Base-by-base conservation (phyloP, 495 filamentous ascomycete species). In the Aspergillus bridgeri region DNA sequence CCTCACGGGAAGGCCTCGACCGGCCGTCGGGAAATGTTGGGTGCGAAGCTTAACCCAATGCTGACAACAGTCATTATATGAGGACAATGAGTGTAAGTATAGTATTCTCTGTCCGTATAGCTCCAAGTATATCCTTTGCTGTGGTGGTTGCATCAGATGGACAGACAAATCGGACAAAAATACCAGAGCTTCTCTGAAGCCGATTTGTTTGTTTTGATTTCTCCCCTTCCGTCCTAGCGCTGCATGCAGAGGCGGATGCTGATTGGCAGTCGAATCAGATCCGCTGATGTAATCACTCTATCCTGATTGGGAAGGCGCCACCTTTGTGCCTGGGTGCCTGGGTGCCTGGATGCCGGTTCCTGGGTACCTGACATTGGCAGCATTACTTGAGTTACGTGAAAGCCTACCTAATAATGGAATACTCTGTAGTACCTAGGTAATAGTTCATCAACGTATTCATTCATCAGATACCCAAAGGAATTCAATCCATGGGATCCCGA, bases 201-300 rank as follows among this genome's bases (percentile, higher is more conserved):
- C 27, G 15, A 20, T n/a, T 46, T 73, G 60, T 71, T 75, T 75
- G 70, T 75, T 75, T 66, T 71, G 64, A 33, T 71, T 71, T 72
- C 66, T 18, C 72, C 60, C 1, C 52, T 68, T 67, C 42, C 20
- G 60, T 61, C 19, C 54, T 61, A 45, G 59, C 24, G 52, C 21
- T 3, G 15, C 5, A 4, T n/a, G 6, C 7, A 9, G 27, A 13
- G 3, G 49, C 27, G 5, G 21, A 9, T 42, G 8, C 2, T 21
- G 2, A 51, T 51, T 51, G 25, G 49, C 2, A 5, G 20, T 11
- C 8, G 24, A 2, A 11, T 38, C 17, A 11, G 1, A 13, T 4
- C 17, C 13, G 33, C 33, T 38, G 33, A 38, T 13, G 33, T 38
- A 38, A 38, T 15, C 17, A 13, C 13, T 11, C 0, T 38, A 3